Conservation (phyloP, 106 monocot species). For the Acanthochlamys bracteata region DNA sequence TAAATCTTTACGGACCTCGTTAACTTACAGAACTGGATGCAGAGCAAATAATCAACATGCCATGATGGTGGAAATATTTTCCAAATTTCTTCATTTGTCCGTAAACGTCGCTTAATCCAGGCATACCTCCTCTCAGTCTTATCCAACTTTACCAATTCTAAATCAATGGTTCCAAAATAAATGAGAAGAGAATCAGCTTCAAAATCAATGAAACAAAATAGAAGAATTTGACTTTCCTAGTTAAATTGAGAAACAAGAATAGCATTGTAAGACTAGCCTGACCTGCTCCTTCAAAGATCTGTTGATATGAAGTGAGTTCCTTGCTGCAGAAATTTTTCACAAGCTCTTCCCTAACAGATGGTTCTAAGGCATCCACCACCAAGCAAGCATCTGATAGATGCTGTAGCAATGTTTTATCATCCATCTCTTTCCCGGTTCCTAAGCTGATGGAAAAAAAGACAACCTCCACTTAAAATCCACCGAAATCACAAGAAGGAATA, state of each 20-base stretch:
- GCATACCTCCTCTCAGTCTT: conserved; percentile 97
- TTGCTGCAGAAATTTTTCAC: conserved; percentile 94
- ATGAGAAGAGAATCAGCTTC: conserved; percentile 3
- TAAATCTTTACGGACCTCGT: conserved; percentile 57
- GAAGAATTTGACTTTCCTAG: background rate
- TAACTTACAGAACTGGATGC: conserved; percentile 96
- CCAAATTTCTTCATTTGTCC: conserved; percentile 98
- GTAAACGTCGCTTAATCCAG: conserved; percentile 86
- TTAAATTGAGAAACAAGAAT: background rate
- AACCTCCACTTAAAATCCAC: too few species aligned
- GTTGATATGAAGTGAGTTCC: conserved; percentile 89
- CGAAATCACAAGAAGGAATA: too few species aligned
- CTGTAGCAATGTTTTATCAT: conserved; percentile 82
- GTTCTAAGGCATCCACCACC: conserved; percentile 95
- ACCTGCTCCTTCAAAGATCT: conserved; percentile 99
- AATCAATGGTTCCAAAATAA: background rate
- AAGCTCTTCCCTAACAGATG: conserved; percentile 94
- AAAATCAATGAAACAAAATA: background rate
- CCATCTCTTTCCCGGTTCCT: conserved; percentile 98
- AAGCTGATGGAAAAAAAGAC: conserved; percentile 58
- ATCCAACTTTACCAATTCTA: conserved; percentile 93
- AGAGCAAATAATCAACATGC: conserved; percentile 95
- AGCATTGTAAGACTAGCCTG: too few species aligned
- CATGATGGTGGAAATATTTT: conserved; percentile 85
- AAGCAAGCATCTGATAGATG: conserved; percentile 96